Conservation (phyloP, 768 basidiomycete genomes). For the Russula vinacea region DNA sequence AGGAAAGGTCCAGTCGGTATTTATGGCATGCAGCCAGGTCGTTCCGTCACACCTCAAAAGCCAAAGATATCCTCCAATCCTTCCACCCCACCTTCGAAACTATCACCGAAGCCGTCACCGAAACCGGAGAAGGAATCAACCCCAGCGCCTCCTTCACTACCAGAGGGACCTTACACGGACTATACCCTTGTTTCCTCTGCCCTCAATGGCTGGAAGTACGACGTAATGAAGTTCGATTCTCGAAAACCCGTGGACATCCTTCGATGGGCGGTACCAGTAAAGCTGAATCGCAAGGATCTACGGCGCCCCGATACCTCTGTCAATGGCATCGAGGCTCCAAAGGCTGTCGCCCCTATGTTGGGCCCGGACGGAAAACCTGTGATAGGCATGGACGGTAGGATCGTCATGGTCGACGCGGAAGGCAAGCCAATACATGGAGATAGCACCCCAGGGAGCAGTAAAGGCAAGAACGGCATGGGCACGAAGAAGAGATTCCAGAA, state of each 20-base stretch:
- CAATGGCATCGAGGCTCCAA: conserved; percentile 39
- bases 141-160: conserved; percentile 40
- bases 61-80: conserved; percentile 20
- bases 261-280: conserved; percentile 70
- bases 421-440: conserved; percentile 61
- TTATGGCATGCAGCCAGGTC: conserved; percentile 20
- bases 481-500: conserved; percentile 74
- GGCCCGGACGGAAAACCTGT: conserved; percentile 84
- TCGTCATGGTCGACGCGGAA: conserved; percentile 80
- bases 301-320: conserved; percentile 45
- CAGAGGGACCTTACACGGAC: conserved; percentile 68
- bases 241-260: conserved; percentile 67
- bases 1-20: conserved; percentile 22
- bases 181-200: conserved; percentile 76
- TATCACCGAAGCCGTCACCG: conserved; percentile 23
- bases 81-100: conserved; percentile 21
- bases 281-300: conserved; percentile 83
- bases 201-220: conserved; percentile 86
- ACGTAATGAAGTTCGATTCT: conserved; percentile 88
- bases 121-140: conserved; percentile 18
- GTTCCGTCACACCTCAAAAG: conserved; percentile 23
- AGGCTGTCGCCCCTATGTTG: conserved; percentile 67
- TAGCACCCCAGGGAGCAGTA: conserved; percentile 44
- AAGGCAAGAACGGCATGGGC: conserved; percentile 34
- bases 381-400: conserved; percentile 67